Conservation (phyloP, 768 basidiomycete genomes). For the Megacollybia marginata region DNA sequence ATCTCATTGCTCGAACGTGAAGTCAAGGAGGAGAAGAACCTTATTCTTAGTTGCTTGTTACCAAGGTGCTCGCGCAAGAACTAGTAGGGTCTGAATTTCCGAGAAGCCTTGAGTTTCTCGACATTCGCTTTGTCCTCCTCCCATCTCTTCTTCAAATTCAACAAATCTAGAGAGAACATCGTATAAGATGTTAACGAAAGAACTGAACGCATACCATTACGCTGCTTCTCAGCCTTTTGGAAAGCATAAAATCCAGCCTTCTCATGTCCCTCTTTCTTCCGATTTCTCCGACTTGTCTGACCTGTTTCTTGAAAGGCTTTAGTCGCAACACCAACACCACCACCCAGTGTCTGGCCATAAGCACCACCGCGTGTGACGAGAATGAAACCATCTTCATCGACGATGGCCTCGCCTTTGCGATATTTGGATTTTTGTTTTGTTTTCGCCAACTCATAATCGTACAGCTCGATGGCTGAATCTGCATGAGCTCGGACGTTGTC, state of each 20-base stretch:
- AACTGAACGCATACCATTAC: conserved; percentile 49
- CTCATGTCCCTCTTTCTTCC: conserved; percentile 56
- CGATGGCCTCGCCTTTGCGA: conserved; percentile 78
- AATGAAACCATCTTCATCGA: conserved; percentile 94
- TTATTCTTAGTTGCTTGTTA: too few relatives aligned
- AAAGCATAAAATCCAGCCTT: conserved; percentile 82
- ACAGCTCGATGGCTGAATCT: conserved; percentile 68
- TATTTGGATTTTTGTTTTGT: conserved; percentile 58
- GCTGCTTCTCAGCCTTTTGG: conserved; percentile 85
- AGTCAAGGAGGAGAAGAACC: too few relatives aligned
- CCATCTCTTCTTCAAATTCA: conserved; percentile 73
- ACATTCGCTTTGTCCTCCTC: conserved; percentile 85
- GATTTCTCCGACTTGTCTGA: conserved; percentile 38
- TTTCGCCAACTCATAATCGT: conserved; percentile 65
- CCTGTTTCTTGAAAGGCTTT: conserved; percentile 61
- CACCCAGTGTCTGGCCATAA: conserved; percentile 83
- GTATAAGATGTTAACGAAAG: background rate
- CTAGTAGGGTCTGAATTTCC: conserved; percentile 84
- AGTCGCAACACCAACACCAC: conserved; percentile 58
- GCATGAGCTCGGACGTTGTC: conserved; percentile 71
- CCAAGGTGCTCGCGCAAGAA: too few relatives aligned
- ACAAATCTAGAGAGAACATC: conserved; percentile 34
- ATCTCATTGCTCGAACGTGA: too few relatives aligned
- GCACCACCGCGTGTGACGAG: conserved; percentile 89
- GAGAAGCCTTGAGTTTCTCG: conserved; percentile 69